Conservation (phyloP, 108 stramenopile species). For the Hondaea fermentalgiana region DNA sequence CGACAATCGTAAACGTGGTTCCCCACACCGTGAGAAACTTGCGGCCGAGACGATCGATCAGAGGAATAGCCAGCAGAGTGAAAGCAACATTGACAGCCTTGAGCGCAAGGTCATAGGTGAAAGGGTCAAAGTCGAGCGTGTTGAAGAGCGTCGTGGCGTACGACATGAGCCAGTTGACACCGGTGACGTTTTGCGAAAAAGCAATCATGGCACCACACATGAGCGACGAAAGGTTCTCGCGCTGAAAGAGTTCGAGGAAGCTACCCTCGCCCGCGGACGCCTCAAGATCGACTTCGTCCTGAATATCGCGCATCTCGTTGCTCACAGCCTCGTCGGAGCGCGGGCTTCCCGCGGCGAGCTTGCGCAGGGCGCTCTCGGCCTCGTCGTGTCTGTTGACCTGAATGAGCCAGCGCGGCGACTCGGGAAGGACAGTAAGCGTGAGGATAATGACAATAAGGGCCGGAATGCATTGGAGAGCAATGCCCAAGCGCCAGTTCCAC, state of each 20-base stretch:
- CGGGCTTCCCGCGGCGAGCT: background rate
- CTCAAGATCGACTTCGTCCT: background rate
- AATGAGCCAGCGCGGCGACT: background rate
- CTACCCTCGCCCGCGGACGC: background rate
- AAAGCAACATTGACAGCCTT: background rate
- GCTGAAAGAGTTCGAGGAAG: background rate
- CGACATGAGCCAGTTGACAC: background rate
- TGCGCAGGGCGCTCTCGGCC: background rate
- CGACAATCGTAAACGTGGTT: background rate
- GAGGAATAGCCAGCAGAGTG: background rate
- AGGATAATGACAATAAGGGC: background rate
- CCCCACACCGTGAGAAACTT: background rate
- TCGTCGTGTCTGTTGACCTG: background rate
- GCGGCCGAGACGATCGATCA: background rate
- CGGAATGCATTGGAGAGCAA: background rate
- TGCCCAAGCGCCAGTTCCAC: background rate
- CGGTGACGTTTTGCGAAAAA: background rate
- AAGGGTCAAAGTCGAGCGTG: background rate
- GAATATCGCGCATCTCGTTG: background rate
- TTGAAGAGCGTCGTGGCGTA: background rate
- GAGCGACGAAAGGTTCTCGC: background rate
- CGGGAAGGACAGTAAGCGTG: background rate
- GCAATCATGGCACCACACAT: background rate
- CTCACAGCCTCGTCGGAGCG: background rate
- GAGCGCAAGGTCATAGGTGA: background rate